Percentiles rank a stretch among this genome's conserved stretches.
phyloP scores from a whole-genome alignment of 2,329 filamentous ascomycete genomes.

The Pseudocercospora eumusae region DNA sequence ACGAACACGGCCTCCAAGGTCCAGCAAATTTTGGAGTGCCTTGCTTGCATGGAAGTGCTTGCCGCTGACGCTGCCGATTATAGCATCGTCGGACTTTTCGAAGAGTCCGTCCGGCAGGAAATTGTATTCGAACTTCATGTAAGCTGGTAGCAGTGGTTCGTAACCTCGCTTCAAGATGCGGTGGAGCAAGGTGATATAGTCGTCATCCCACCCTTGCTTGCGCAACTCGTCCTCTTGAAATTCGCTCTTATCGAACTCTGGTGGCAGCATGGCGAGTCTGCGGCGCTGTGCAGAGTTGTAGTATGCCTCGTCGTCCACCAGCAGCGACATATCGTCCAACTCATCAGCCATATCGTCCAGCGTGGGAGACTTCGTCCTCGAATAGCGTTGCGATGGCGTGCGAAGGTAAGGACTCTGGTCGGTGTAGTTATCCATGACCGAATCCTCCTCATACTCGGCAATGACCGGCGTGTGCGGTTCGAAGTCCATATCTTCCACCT shows the following conservation, averaged over 20 bases:
- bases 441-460: conserved; percentile 10
- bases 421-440: conserved; percentile 14
- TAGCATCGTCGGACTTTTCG: conserved; percentile 46
- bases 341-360: conserved; percentile 22
- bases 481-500: conserved; percentile 17
- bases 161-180: conserved; percentile 58
- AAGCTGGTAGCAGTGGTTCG: conserved; percentile 56
- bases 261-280: conserved; percentile 28
- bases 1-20: conserved; percentile 52
- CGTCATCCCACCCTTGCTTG: conserved; percentile 50
- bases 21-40: conserved; percentile 53
- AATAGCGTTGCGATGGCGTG: conserved; percentile 15
- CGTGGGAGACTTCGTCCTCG: conserved; percentile 16
- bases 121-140: conserved; percentile 57
- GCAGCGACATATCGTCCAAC: conserved; percentile 41
- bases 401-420: conserved; percentile 15
- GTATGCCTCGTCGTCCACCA: conserved; percentile 32
- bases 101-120: conserved; percentile 58
- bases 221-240: conserved; percentile 32
- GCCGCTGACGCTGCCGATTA: conserved; percentile 48
- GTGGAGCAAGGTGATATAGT: conserved; percentile 56
- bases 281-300: conserved; percentile 21
- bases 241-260: conserved; percentile 29
- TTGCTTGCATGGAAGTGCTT: conserved; percentile 54
- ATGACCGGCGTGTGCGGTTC: neutral